Evolutionary conservation across 495 filamentous ascomycete genomes (phyloP), one percentile per base, ranked within the genome.

Genomic region (Aspergillus baeticus): DNA sequence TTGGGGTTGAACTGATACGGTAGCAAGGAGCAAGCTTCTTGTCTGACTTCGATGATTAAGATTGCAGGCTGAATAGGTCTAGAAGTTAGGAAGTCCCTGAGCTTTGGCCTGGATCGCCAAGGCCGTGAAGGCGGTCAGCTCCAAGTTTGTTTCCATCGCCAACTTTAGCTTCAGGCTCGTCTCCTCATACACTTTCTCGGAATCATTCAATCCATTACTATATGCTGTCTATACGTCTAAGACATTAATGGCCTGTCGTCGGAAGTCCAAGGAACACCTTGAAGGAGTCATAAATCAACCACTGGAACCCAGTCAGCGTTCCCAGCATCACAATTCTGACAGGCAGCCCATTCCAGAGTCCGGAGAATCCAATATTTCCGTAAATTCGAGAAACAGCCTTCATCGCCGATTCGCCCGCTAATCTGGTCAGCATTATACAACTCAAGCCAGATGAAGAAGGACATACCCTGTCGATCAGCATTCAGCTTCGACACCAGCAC

Each of bases 231-330:
- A 48, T 35, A 5, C 29, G 35, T 23, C 6, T 18, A 36, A 20
- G 14, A 2, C 13, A 61, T 58, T 72, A 83, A 68, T 84, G 80
- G 63, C 81, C 81, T 21, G 84, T 87, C n/a, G 82, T 87, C n/a
- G 84, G 84, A 26, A 87, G 73, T 33, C 85, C 85, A 49, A 87
- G 71, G 69, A 83, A 83, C 45, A 88, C 85, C 75, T 89, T 89
- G 75, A 88, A 89, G n/a, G 80, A 84, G 64, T 89, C 86, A 69
- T 89, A 89, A 56, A 89, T 87, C 54, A 89, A 70, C 86, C 86
- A 89, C 68, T 89, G 86, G 73, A 87, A 88, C n/a, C 84, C 86
- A 33, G 84, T 87, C 63, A 86, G 66, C 10, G 80, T 81, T 22
- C 83, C 78, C 54, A 87, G 77, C 84, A 88, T 88, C 33, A 81